Base-by-base conservation (phyloP, 192 early-diverging fungal species). In the Podila epicladia region DNA sequence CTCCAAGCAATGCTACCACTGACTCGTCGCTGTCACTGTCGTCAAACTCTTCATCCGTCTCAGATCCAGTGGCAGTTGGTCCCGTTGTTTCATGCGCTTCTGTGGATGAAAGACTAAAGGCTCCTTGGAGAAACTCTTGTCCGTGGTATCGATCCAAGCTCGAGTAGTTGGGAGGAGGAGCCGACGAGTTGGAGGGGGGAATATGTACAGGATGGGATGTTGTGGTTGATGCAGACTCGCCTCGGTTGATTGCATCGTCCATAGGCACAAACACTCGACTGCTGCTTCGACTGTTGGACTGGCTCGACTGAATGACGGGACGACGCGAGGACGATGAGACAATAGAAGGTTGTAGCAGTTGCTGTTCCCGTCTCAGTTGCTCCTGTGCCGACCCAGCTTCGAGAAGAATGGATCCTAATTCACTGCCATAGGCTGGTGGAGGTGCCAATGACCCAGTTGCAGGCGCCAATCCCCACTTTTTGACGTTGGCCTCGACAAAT, bases 401-500 rank as follows among this genome's bases (percentile, higher is more conserved):
- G 1, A 95, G 83, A 62, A 95, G 68, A 62, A 92, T 86, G 1
- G 94, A 91, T 48, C 88, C 93, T 63, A 89, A 75, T 75, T 93
- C 89, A 48, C 86, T 88, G 17, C 94, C 94, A 77, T 95, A 95
- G 1, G 92, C 87, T 15, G 94, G 94, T 28, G 94, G 94, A 32
- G 94, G 94, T 20, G 85, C 83, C 15, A 91, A 66, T 5, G 92
- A 86, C 45, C 94, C 93, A 72, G 90, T 87, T 9, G 90, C 77
- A 12, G 93, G 92, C 1, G 92, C 93, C 28, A 94, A 82, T 0
- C 93, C 93, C 93, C 93, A 94, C 63, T 92, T 91, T 85, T 93
- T 94, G 45, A 94, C 92, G 69, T 94, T 94, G 50, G 93, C 94
- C 69, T 95, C 94, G 6, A 95, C 87, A 84, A 95, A 95, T 9